Conservation (phyloP, 768 basidiomycete species). For the Leucosporidium creatinivorum region DNA sequence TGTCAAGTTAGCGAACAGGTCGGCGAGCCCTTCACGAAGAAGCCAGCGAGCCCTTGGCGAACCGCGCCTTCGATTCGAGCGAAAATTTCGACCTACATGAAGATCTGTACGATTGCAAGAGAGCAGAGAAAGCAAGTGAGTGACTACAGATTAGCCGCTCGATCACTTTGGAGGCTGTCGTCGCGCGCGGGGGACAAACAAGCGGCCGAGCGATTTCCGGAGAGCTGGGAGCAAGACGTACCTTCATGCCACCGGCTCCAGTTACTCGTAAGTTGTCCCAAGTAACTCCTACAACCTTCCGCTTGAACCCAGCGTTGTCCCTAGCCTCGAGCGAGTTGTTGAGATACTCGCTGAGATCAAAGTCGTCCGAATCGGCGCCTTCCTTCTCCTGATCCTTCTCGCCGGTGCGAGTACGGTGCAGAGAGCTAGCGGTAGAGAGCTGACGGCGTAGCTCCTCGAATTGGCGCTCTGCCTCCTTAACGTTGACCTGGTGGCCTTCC, state of each 20-base stretch:
- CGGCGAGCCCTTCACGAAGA: too few species aligned
- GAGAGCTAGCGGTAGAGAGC: not conserved
- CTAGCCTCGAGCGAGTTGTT: not conserved
- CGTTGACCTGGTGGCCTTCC: conserved; percentile 6
- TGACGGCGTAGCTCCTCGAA: conserved; percentile 17
- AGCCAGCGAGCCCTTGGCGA: too few species aligned
- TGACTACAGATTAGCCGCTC: too few species aligned
- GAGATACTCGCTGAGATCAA: conserved; percentile 25
- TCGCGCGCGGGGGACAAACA: not conserved
- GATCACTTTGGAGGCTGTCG: too few species aligned
- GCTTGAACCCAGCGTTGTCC: conserved; percentile 6
- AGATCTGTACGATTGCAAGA: too few species aligned
- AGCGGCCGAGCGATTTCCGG: not conserved
- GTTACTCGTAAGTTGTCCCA: conserved; percentile 21
- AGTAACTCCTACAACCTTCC: conserved; percentile 11
- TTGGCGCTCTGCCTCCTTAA: conserved; percentile 25
- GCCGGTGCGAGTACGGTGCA: not conserved
- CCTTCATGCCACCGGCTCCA: conserved; percentile 13
- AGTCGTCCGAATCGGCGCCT: conserved; percentile 18
- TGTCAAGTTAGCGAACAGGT: too few species aligned
- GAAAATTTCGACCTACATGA: too few species aligned
- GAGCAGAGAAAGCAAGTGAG: not conserved
- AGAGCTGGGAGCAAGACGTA: not conserved
- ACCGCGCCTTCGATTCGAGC: too few species aligned
- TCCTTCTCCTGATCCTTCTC: conserved; percentile 29